Evolutionary conservation across 2,329 filamentous ascomycete genomes (phyloP).

Genomic region (Aspergillus calidoustus): DNA sequence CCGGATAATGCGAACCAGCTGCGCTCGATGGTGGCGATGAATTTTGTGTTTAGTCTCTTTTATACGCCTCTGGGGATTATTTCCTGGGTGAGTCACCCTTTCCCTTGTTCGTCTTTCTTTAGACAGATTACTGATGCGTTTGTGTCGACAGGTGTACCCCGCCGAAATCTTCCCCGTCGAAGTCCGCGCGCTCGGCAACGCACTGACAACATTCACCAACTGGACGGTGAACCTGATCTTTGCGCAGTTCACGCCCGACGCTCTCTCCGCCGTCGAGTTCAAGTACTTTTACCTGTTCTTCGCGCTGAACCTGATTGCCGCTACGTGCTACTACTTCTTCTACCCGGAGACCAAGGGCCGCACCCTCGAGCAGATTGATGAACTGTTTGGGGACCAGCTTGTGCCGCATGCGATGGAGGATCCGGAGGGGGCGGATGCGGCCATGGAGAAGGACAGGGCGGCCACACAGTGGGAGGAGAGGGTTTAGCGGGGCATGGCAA

Average conservation of each 20-base stretch:
- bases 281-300: constrained; percentile 57
- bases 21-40: constrained; percentile 53
- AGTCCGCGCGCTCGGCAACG: constrained; percentile 49
- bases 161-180: constrained; percentile 53
- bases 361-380: constrained; percentile 14
- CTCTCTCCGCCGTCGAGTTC: constrained; percentile 49
- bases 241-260: constrained; percentile 55
- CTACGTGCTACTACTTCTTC: constrained; percentile 21
- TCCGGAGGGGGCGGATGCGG: constrained; percentile 6
- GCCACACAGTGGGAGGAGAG: not conserved
- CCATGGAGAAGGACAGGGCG: constrained; percentile 11
- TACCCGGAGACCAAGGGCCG: constrained; percentile 15
- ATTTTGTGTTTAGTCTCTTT: constrained; percentile 53
- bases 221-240: constrained; percentile 55
- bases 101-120: too few relatives aligned
- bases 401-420: constrained; percentile 14
- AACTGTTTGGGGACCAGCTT: constrained; percentile 15
- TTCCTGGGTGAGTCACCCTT: constrained; percentile 37
- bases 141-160: constrained; percentile 40
- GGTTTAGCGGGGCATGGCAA: too few relatives aligned
- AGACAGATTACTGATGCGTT: not conserved
- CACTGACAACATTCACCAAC: constrained; percentile 51
- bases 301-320: constrained; percentile 54
- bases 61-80: constrained; percentile 52
- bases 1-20: constrained; percentile 41